Conservation (phyloP, 2,329 filamentous ascomycete species). For the Akanthomyces dipterigenus region DNA sequence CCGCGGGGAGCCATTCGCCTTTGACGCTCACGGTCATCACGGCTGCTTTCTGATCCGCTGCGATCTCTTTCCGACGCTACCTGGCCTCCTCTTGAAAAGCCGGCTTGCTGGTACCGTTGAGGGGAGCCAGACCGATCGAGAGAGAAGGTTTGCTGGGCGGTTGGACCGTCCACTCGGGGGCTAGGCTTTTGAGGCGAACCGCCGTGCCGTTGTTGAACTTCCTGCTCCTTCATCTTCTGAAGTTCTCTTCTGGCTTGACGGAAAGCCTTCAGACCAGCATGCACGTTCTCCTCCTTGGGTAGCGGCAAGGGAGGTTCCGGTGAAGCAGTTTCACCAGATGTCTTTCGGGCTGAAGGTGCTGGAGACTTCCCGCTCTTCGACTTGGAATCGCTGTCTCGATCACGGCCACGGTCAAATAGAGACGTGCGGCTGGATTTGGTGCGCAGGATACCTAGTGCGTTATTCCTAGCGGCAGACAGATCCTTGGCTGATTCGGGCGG, state of each 20-base stretch:
- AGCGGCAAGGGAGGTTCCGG: constrained; percentile 13
- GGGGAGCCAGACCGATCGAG: constrained; percentile 40
- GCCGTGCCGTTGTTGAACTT: constrained; percentile 37
- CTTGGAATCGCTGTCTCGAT: constrained; percentile 32
- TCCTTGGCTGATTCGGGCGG: constrained; percentile 29
- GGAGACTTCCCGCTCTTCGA: constrained; percentile 46
- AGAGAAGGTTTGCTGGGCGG: constrained; percentile 31
- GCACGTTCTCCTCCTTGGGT: constrained; percentile 34
- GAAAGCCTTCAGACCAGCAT: constrained; percentile 50
- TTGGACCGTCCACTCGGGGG: constrained; percentile 17
- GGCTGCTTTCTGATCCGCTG: constrained; percentile 50
- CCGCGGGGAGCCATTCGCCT: constrained; percentile 14
- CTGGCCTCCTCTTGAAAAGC: constrained; percentile 24
- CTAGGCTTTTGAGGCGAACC: constrained; percentile 18
- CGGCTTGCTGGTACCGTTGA: constrained; percentile 35
- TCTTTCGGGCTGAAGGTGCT: constrained; percentile 33
- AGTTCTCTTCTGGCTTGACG: constrained; percentile 51
- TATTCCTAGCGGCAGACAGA: constrained; percentile 33
- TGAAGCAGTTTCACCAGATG: constrained; percentile 16
- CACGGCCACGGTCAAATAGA: constrained; percentile 44
- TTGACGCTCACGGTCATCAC: constrained; percentile 32
- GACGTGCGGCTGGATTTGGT: constrained; percentile 63
- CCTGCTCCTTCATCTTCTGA: constrained; percentile 48
- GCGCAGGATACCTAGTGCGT: constrained; percentile 57
- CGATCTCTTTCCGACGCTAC: constrained; percentile 40